These are phyloP conservation scores for Tagetes erecta DNA, from an alignment of 129 eudicot genomes.

Conservation along the genomic window DNA sequence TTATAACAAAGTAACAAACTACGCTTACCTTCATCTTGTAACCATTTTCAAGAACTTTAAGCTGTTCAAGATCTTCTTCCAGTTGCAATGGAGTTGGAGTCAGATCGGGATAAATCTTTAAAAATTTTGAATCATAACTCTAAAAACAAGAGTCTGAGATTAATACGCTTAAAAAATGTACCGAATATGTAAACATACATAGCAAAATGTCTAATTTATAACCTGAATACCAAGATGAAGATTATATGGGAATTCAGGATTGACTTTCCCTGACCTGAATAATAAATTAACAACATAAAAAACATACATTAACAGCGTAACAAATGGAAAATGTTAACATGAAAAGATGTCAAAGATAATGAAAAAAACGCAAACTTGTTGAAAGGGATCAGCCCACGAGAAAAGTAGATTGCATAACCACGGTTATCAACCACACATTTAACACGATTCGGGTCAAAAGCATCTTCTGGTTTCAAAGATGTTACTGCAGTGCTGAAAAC, in stretches of 20 bases:
- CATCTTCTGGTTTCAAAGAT: slow-evolving; percentile 89
- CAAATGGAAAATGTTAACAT: neutral
- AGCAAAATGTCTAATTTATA: neutral
- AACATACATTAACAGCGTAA: neutral
- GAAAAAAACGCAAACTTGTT: slow-evolving; percentile 62
- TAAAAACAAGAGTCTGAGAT: slow-evolving; percentile 19
- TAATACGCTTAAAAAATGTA: neutral
- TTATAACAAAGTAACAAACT: too few species aligned
- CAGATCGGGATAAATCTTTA: slow-evolving; percentile 70
- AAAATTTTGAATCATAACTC: slow-evolving; percentile 82
- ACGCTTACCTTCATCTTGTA: slow-evolving; percentile 86
- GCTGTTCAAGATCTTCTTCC: slow-evolving; percentile 97
- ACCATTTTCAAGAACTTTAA: slow-evolving; percentile 97
- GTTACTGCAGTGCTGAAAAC: slow-evolving; percentile 97
- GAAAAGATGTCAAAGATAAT: neutral
- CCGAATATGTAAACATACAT: neutral
- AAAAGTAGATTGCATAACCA: slow-evolving; percentile 92
- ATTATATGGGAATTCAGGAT: slow-evolving; percentile 78
- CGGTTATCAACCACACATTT: slow-evolving; percentile 86
- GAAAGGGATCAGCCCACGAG: slow-evolving; percentile 83
- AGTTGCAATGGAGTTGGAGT: slow-evolving; percentile 89
- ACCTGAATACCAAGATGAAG: slow-evolving; percentile 99
- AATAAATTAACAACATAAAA: neutral
- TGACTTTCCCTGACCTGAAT: slow-evolving; percentile 78
- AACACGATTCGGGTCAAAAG: slow-evolving; percentile 92